Conservation (phyloP, 768 basidiomycete genomes). For the Boletus tomentosulus region DNA sequence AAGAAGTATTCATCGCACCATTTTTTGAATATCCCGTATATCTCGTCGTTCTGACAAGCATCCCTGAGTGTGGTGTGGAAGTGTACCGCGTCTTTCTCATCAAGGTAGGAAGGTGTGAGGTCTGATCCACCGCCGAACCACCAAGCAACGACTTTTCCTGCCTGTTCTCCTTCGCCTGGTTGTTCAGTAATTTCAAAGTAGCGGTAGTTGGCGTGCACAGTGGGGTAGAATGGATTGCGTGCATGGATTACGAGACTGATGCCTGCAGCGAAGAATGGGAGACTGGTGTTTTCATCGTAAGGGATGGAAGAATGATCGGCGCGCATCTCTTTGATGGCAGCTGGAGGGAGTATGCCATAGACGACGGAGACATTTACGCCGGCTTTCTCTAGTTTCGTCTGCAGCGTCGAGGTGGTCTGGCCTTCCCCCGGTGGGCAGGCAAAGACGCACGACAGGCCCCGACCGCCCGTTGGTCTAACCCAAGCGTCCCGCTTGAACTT, state of each 20-base stretch:
- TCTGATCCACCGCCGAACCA: slow-evolving; percentile 99
- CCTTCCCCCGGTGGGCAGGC: slow-evolving; percentile 37
- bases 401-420: slow-evolving; percentile 31
- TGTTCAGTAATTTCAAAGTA: slow-evolving; percentile 89
- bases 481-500: slow-evolving; percentile 80
- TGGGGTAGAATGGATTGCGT: slow-evolving; percentile 88
- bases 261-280: slow-evolving; percentile 93
- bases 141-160: slow-evolving; percentile 73
- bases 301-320: slow-evolving; percentile 82
- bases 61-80: slow-evolving; percentile 78
- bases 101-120: slow-evolving; percentile 90
- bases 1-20: slow-evolving; percentile 99
- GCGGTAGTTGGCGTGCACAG: slow-evolving; percentile 93
- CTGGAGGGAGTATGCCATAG: slow-evolving; percentile 80
- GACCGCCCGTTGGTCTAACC: slow-evolving; percentile 64
- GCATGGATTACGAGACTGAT: slow-evolving; percentile 93
- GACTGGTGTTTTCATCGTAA: slow-evolving; percentile 50
- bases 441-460: slow-evolving; percentile 82
- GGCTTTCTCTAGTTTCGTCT: slow-evolving; percentile 83
- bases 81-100: slow-evolving; percentile 78
- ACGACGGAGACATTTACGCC: slow-evolving; percentile 95
- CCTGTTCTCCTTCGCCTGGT: slow-evolving; percentile 29
- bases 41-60: slow-evolving; percentile 68
- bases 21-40: slow-evolving; percentile 80
- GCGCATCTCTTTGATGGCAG: slow-evolving; percentile 92